Evolutionary conservation across 192 early-diverging fungal genomes (phyloP).

Genomic region (Entomortierella beljakovae): DNA sequence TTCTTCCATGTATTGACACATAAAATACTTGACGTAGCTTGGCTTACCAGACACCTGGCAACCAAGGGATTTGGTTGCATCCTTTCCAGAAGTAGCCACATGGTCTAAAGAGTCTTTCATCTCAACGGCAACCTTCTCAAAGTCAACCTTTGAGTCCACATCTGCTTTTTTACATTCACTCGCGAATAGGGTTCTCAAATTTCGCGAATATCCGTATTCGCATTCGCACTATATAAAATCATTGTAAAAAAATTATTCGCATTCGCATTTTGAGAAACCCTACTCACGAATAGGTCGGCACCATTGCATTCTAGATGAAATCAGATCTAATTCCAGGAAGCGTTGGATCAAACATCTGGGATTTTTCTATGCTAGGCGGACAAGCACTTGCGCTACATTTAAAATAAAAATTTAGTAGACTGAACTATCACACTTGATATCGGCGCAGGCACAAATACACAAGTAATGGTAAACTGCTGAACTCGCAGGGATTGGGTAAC

Average conservation of each 20-base stretch:
- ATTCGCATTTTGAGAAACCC: too few species aligned
- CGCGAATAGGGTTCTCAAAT: too few species aligned
- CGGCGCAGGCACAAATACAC: not conserved
- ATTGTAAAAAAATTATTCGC: too few species aligned
- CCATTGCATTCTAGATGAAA: slow-evolving; percentile 1
- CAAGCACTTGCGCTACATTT: not conserved
- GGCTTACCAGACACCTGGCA: not conserved
- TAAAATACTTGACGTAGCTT: slow-evolving; percentile 1
- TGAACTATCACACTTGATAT: not conserved
- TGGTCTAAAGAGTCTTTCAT: slow-evolving; percentile 1
- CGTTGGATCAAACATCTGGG: slow-evolving; percentile 1
- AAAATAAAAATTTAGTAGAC: not conserved
- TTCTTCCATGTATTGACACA: not conserved
- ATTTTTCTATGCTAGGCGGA: not conserved
- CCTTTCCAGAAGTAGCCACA: not conserved
- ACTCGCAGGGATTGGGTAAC: not conserved
- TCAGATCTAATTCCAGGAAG: slow-evolving; percentile 1
- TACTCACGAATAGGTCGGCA: not conserved
- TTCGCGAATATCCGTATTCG: too few species aligned
- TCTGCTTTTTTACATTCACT: slow-evolving; percentile 1
- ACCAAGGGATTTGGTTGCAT: not conserved
- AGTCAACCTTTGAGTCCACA: not conserved
- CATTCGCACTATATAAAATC: too few species aligned
- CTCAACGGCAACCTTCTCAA: not conserved
- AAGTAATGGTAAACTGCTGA: not conserved